Percentiles rank a stretch among this genome's conserved stretches.
phyloP scores from a whole-genome alignment of 768 basidiomycete genomes.

The Kwoniella heveanensis region DNA sequence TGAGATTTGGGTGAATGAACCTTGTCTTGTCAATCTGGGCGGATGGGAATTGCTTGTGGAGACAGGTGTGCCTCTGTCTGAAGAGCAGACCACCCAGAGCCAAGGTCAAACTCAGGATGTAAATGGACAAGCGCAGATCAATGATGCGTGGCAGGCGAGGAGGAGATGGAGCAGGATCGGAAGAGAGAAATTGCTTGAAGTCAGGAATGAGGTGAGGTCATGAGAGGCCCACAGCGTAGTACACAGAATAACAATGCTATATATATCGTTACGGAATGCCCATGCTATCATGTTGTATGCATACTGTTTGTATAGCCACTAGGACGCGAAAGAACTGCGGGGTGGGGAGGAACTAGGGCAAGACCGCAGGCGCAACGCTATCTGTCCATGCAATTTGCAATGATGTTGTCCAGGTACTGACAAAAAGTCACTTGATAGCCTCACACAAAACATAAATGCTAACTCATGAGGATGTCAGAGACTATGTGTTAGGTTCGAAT shows the following conservation, averaged over 20 bases:
- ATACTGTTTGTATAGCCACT: neutral
- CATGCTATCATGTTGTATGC: neutral
- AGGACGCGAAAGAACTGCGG: too few relatives aligned
- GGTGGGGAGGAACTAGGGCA: too few relatives aligned
- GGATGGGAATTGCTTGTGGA: constrained; percentile 72
- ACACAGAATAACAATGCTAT: too few relatives aligned
- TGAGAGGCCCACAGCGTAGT: neutral
- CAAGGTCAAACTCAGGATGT: too few relatives aligned
- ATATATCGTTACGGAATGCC: neutral
- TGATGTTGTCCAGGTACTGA: too few relatives aligned
- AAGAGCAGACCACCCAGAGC: neutral
- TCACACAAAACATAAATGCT: too few relatives aligned
- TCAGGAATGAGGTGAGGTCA: neutral
- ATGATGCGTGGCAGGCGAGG: constrained; percentile 26
- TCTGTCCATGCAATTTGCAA: too few relatives aligned
- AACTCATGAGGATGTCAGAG: too few relatives aligned
- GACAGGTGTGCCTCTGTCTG: constrained; percentile 25
- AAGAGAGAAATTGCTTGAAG: constrained; percentile 19
- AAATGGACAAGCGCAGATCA: too few relatives aligned
- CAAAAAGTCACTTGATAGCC: too few relatives aligned
- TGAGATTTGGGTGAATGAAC: constrained; percentile 65
- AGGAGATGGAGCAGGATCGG: constrained; percentile 33
- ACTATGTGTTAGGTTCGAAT: too few relatives aligned
- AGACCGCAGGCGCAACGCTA: too few relatives aligned
- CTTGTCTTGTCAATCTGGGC: constrained; percentile 68